These are phyloP conservation scores for Lyophyllum semitale DNA, from an alignment of 768 basidiomycete genomes.

Conservation along the genomic window DNA sequence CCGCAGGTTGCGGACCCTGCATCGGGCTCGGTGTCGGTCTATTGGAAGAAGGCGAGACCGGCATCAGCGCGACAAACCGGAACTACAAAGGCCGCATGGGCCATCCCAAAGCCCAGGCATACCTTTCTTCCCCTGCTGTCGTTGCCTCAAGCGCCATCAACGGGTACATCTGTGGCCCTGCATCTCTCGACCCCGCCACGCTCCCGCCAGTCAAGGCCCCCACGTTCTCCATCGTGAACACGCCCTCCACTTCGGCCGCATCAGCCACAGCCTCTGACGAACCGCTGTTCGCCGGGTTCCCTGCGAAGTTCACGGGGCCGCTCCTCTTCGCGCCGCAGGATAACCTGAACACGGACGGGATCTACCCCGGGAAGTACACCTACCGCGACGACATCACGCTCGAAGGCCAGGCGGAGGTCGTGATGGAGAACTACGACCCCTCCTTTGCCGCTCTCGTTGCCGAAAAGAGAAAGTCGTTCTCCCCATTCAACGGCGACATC, in stretches of 20 bases:
- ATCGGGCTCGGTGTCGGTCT: slow-evolving; percentile 94
- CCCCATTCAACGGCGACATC: slow-evolving; percentile 18
- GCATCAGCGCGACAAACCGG: slow-evolving; percentile 97
- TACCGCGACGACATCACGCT: slow-evolving; percentile 99
- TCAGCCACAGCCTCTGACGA: slow-evolving; percentile 45
- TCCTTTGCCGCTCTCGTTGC: slow-evolving; percentile 75
- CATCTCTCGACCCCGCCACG: slow-evolving; percentile 53
- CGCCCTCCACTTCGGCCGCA: slow-evolving; percentile 28
- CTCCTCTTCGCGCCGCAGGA: slow-evolving; percentile 95
- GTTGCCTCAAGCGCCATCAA: slow-evolving; percentile 95
- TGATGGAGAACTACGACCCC: slow-evolving; percentile 99
- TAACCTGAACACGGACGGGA: slow-evolving; percentile 96
- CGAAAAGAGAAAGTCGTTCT: slow-evolving; percentile 38
- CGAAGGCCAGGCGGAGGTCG: slow-evolving; percentile 89
- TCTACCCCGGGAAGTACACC: slow-evolving; percentile 99
- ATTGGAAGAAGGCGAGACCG: slow-evolving; percentile 91
- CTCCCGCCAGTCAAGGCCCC: slow-evolving; percentile 57
- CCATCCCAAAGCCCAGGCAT: slow-evolving; percentile 90
- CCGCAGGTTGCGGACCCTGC: slow-evolving; percentile 97
- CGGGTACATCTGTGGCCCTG: slow-evolving; percentile 87
- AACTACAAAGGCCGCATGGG: slow-evolving; percentile 99
- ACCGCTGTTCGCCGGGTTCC: slow-evolving; percentile 80
- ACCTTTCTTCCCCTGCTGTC: slow-evolving; percentile 94
- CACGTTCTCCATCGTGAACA: slow-evolving; percentile 53
- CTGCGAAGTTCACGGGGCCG: slow-evolving; percentile 76